phyloP scores from a whole-genome alignment of 345 rosid genomes.

The Heritiera littoralis region DNA sequence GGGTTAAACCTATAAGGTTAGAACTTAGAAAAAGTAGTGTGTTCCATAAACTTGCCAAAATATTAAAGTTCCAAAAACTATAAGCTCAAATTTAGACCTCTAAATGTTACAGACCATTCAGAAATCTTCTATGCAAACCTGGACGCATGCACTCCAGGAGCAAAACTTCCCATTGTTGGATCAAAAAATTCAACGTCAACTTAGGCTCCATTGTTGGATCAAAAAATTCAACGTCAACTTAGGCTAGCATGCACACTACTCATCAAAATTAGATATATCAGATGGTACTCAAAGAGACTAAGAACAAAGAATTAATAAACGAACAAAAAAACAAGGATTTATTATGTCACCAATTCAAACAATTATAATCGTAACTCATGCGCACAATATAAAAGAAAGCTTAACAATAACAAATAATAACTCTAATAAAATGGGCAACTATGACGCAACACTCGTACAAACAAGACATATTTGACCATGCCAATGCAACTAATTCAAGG shows the following conservation, averaged over 20 bases:
- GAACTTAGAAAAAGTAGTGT: neutral
- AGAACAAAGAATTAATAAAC: neutral
- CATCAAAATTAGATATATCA: neutral
- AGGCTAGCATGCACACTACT: neutral
- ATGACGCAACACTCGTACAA: conserved; percentile 1
- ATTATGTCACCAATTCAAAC: conserved; percentile 28
- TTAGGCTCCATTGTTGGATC: neutral
- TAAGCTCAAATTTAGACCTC: neutral
- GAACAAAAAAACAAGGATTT: neutral
- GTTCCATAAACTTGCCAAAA: neutral
- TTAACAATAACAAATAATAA: neutral
- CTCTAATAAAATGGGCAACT: conserved; percentile 9
- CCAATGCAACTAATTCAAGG: conserved; percentile 17
- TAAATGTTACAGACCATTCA: neutral
- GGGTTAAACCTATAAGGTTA: neutral
- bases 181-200: neutral
- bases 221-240: neutral
- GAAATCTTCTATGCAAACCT: neutral
- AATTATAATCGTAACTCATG: conserved; percentile 15
- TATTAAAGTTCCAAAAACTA: neutral
- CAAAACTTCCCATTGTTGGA: neutral
- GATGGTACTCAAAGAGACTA: neutral
- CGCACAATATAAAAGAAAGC: neutral
- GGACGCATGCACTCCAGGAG: neutral
- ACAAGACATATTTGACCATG: conserved; percentile 26